Base-by-base conservation (phyloP, 108 stramenopile genomes). In the Skeletonema marinoi region DNA sequence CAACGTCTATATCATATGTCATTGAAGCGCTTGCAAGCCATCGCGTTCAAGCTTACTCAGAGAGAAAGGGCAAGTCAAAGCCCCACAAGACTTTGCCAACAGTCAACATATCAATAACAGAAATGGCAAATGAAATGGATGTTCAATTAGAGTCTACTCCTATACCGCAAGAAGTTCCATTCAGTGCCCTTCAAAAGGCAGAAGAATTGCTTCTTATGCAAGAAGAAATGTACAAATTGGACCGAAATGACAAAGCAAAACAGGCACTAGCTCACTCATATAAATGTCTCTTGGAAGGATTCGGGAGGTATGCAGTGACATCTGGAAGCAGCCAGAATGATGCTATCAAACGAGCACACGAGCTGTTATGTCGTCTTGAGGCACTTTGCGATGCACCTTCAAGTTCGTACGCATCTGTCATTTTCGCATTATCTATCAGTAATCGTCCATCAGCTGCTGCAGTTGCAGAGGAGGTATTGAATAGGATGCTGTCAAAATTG, bases 361-460 rank as follows among this genome's bases (percentile, higher is more conserved):
- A 82, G 32, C 61, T 82, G 0, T 63, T 82, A 25, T 58, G 50
- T 33, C 41, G 46, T 13, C 67, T 82, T 0, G 81, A 82, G 58
- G 42, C 44, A 31, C 32, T 82, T 29, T 12, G 35, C 38, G 11
- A 19, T 32, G 63, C 76, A 29, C 71, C 81, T 56, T 77, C 75
- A 9, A 83, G 82, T 38, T 78, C 68, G 14, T 77, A 78, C 58
- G 67, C 68, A 14, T 83, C 77, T 19, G 68, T 74, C 2, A 83
- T 83, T 70, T 60, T 78, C 10, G 82, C 70, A 14, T 65, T 83
- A 39, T 83, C 82, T 2, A 68, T 73, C 4, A 78, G 82, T 68
- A 60, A 70, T 56, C 25, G 38, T 41, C 61, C 61, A 16, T 38
- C 71, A 2, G 62, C 76, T 67, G 76, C 77, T 36, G 13, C 4